Conservation (phyloP, 805 yeast species). For the Candida methanosorbosa region DNA sequence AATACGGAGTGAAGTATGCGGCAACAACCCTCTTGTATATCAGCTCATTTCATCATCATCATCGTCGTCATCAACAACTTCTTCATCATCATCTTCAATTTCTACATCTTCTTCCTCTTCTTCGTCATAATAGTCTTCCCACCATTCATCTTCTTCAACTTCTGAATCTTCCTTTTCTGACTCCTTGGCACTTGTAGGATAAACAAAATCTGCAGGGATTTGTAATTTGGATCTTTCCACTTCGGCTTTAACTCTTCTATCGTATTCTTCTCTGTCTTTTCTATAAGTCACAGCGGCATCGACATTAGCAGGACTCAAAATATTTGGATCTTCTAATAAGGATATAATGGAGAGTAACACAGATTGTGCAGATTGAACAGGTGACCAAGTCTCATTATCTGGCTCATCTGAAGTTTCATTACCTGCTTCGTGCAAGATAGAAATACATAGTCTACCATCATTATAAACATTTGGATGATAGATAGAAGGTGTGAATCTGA, state of each 20-base stretch:
- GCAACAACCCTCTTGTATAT: no score
- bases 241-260: conserved; percentile 67
- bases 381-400: conserved; percentile 92
- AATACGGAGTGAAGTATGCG: no score
- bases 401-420: conserved; percentile 85
- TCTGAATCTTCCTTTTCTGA: conserved; percentile 14
- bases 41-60: conserved; percentile 9
- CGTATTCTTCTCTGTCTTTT: conserved; percentile 72
- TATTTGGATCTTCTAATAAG: conserved; percentile 88
- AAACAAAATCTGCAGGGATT: conserved; percentile 76
- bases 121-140: conserved; percentile 24
- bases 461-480: conserved; percentile 95
- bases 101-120: conserved; percentile 25
- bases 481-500: conserved; percentile 89
- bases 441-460: conserved; percentile 90
- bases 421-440: conserved; percentile 87
- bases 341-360: conserved; percentile 91
- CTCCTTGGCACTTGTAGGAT: conserved; percentile 63
- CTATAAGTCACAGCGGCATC: conserved; percentile 96
- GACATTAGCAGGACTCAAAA: conserved; percentile 90
- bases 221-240: conserved; percentile 76
- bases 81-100: conserved; percentile 20
- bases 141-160: conserved; percentile 23
- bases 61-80: conserved; percentile 16
- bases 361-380: conserved; percentile 86